These are phyloP conservation scores for Skeletonema tropicum DNA, from an alignment of 108 stramenopile species.

Conservation along the genomic window DNA sequence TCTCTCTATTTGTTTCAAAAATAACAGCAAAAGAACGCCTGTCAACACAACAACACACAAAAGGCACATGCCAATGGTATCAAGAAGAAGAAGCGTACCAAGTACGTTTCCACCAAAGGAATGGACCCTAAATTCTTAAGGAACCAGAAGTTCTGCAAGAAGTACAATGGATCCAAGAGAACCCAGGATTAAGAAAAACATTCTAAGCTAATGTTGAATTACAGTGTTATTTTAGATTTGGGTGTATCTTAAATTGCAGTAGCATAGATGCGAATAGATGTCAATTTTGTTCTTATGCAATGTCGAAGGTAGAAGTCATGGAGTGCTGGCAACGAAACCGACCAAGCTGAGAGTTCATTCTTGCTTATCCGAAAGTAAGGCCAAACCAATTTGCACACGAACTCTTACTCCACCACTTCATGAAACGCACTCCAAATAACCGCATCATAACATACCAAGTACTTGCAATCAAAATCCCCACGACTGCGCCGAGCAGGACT, in stretches of 20 bases:
- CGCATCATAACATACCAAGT: slow-evolving; percentile 36
- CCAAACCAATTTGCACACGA: slow-evolving; percentile 1
- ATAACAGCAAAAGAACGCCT: slow-evolving; percentile 94
- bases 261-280: neutral
- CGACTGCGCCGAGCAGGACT: slow-evolving; percentile 33
- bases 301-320: too few relatives aligned
- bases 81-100: slow-evolving; percentile 86
- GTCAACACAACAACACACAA: slow-evolving; percentile 91
- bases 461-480: slow-evolving; percentile 16
- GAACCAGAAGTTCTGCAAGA: slow-evolving; percentile 93
- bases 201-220: slow-evolving; percentile 18
- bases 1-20: neutral
- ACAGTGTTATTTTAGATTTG: neutral
- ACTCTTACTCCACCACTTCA: neutral
- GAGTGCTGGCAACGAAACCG: too few relatives aligned
- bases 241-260: neutral
- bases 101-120: slow-evolving; percentile 79
- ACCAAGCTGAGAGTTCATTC: too few relatives aligned
- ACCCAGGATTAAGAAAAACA: slow-evolving; percentile 42
- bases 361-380: neutral
- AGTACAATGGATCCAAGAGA: slow-evolving; percentile 88
- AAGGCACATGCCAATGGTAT: slow-evolving; percentile 94
- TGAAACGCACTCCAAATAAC: slow-evolving; percentile 1
- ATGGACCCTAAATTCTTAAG: slow-evolving; percentile 94
- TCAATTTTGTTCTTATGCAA: too few relatives aligned